Evolutionary conservation across 345 rosid genomes (phyloP), one percentile per base, ranked within the genome.

Genomic region (Lepidium africanum): DNA sequence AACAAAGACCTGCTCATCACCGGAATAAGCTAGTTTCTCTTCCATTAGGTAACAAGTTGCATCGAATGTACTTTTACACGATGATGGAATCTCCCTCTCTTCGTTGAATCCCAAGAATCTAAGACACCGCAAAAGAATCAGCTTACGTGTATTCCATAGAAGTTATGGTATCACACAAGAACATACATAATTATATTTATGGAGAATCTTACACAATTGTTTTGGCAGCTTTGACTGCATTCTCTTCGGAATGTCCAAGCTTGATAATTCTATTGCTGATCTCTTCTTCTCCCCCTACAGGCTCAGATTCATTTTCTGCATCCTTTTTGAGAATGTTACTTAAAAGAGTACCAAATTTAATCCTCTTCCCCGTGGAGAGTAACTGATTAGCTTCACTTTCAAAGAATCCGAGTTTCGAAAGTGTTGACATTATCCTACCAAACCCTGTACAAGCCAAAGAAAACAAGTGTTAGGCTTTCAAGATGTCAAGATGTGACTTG

Each of bases 91-190:
- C 76, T 85, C 86, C 49, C 71, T 80, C 70, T 69, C 79, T 66
- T 85, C 94, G 2, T 81, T 75, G 52, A 84, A 85, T 50, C 96
- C 96, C 82, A 93, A 75, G 84, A 80, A 88, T 49, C 97, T 90
- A 76, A 59, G 46, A 53, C 45, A 75, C 16, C 69, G 23, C 59
- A 49, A 76, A 63, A 40, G 39, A 30, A 40, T 67, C 36, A 0
- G 9, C 10, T 54, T 33, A 56, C 6, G 52, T 36, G 17, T 63
- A 54, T 68, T 63, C 33, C n/a, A 6, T 9, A 45, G 32, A 69
- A 62, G 46, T n/a, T 47, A 39, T 36, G 9, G 57, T 47, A 27
- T 37, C 14, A 75, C 10, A 42, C 13, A 16, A 59, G 38, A 63
- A 27, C 35, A 70, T 48, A 15, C 13, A 43, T 0, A 43, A 16